Percentiles rank a stretch among this genome's conserved stretches.
phyloP scores from a whole-genome alignment of 306 rosid species.

The Trichosanthes truncata region DNA sequence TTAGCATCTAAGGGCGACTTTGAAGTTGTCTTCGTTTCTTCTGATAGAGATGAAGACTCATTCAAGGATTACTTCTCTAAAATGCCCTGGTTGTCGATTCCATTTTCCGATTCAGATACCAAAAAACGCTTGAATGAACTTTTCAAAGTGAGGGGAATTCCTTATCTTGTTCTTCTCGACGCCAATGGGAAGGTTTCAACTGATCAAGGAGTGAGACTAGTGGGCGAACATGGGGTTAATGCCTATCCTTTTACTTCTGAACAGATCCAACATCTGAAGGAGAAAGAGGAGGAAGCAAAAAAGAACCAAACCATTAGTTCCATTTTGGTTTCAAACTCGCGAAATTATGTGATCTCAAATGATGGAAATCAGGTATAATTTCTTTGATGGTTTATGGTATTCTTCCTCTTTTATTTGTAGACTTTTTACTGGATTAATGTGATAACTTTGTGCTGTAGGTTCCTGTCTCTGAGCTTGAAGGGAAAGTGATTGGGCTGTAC shows the following conservation, averaged over 20 bases:
- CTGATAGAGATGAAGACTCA: conserved; percentile 46
- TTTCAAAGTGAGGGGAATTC: conserved; percentile 52
- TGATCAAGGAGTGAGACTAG: conserved; percentile 26
- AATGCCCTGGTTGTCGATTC: conserved; percentile 82
- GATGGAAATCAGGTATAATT: conserved; percentile 35
- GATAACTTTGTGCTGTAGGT: conserved; percentile 17
- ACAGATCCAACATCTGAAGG: conserved; percentile 37
- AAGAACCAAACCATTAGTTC: conserved; percentile 46
- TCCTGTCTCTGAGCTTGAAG: conserved; percentile 59
- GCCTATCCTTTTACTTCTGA: conserved; percentile 47
- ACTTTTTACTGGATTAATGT: not conserved
- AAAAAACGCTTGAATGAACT: conserved; percentile 29
- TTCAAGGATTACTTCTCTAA: conserved; percentile 50
- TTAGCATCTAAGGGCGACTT: conserved; percentile 42
- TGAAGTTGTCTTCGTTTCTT: conserved; percentile 45
- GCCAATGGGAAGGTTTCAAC: conserved; percentile 40
- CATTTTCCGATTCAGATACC: conserved; percentile 48
- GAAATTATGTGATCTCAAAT: conserved; percentile 47
- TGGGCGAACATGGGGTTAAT: conserved; percentile 40
- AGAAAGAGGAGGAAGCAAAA: conserved; percentile 39
- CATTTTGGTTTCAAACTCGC: conserved; percentile 32
- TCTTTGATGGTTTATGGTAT: not conserved
- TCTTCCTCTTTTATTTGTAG: not conserved
- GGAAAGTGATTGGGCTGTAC: conserved; percentile 54
- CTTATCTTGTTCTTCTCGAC: conserved; percentile 43